Conservation (phyloP, 2,329 filamentous ascomycete species). For the Penicillium sp. region DNA sequence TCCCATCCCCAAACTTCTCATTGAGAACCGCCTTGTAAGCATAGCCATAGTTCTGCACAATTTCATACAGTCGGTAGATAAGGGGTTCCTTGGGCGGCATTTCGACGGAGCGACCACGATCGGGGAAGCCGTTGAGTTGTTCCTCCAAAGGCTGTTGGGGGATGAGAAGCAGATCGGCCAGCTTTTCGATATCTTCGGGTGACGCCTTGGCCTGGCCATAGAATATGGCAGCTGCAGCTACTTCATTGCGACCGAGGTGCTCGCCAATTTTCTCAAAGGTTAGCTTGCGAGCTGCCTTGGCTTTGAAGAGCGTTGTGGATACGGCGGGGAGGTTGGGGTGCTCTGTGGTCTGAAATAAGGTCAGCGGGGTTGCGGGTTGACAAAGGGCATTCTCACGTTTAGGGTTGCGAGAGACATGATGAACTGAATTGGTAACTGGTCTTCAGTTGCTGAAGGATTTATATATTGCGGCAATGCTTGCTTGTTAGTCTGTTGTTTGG, state of each 20-base stretch:
- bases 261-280: constrained; percentile 76
- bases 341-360: constrained; percentile 25
- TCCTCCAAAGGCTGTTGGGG: constrained; percentile 55
- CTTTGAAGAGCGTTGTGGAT: constrained; percentile 72
- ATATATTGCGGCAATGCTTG: not conserved
- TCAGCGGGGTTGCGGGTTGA: constrained; percentile 3
- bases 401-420: constrained; percentile 46
- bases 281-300: constrained; percentile 72
- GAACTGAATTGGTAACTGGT: not conserved
- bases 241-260: constrained; percentile 73
- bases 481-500: not conserved
- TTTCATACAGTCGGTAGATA: constrained; percentile 89
- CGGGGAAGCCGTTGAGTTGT: constrained; percentile 71
- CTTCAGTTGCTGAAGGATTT: not conserved
- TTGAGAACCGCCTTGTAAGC: constrained; percentile 94
- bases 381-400: constrained; percentile 34
- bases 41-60: constrained; percentile 95
- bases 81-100: constrained; percentile 84
- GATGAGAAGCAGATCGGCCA: constrained; percentile 65
- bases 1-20: constrained; percentile 91
- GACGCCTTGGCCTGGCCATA: constrained; percentile 81
- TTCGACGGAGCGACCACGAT: constrained; percentile 73
- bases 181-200: constrained; percentile 64
- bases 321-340: constrained; percentile 66
- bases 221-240: constrained; percentile 83